Base-by-base conservation (phyloP, 805 yeast genomes). In the Candida pini region DNA sequence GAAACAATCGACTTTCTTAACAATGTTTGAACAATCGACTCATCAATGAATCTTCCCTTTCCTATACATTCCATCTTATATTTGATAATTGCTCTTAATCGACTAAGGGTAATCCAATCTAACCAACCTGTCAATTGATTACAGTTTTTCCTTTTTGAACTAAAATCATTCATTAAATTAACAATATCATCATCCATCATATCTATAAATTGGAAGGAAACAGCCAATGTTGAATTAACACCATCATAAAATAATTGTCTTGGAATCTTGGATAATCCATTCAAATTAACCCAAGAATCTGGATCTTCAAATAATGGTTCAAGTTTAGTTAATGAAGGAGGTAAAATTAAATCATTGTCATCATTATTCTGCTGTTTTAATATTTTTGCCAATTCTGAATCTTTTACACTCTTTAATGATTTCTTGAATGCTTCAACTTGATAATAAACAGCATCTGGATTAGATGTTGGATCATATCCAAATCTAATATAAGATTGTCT, bases 391-490 rank as follows among this genome's bases (percentile, higher is more conserved):
- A 47, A 44, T 30, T 41, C 53, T 44, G 34, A 31, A 27, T 54
- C 54, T n/a, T 36, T 43, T 3, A 49, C 32, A 4, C 50, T 47
- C 26, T 48, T 45, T 5, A 76, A 63, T 24, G 45, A 27, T 30
- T 49, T 44, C 28, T 88, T 71, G 61, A 89, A 92, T 36, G 84
- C 80, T 58, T 89, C 97, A 15, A 89, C 81, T 60, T 92, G 98
- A 53, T 76, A 87, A 22, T 57, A 58, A 39, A 84, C 79, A 46
- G 67, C 79, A 9, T 63, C 53, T 1, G 60, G 48, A 30, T 81
- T 76, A 2, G 58, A 47, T 27, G 73, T 63, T 0, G 97, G 97
- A 58, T 90, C 85, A 26, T 78, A 67, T 1, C 96, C 97, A 45
- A 78, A 76, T 44, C 65, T 72, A 29, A 88, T 78, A 54, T 81